These are phyloP conservation scores for Entophlyctis helioformis DNA, from an alignment of 192 early-diverging fungal species.

Conservation along the genomic window DNA sequence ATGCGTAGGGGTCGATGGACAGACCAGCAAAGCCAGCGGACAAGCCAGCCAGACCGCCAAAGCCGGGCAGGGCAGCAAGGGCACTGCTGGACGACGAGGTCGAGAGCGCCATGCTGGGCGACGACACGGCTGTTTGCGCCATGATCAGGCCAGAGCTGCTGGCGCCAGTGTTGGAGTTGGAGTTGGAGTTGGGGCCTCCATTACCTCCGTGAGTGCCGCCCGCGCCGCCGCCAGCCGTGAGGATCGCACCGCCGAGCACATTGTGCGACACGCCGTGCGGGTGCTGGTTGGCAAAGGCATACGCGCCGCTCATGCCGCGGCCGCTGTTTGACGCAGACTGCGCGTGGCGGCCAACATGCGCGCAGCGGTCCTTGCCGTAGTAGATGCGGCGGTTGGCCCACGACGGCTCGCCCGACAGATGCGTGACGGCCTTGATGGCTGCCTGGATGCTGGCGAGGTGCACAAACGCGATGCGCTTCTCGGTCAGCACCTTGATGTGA, in stretches of 20 bases:
- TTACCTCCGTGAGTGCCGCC: too few species aligned
- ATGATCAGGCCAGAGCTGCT: too few species aligned
- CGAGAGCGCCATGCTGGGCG: too few species aligned
- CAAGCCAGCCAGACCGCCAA: not conserved
- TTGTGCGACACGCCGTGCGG: too few species aligned
- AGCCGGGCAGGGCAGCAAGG: not conserved
- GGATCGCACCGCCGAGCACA: too few species aligned
- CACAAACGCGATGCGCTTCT: conserved; percentile 75
- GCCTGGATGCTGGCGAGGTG: conserved; percentile 58
- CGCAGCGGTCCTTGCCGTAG: conserved; percentile 81
- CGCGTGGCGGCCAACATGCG: too few species aligned
- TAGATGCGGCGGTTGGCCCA: conserved; percentile 52
- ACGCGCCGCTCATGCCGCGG: too few species aligned
- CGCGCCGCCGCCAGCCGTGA: too few species aligned
- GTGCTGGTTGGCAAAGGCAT: too few species aligned
- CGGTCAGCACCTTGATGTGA: conserved; percentile 52
- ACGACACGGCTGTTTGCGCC: not conserved
- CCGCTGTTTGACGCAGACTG: conserved; percentile 15
- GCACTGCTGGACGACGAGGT: too few species aligned
- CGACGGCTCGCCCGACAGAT: conserved; percentile 37
- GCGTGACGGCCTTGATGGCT: conserved; percentile 64
- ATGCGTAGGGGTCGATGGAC: conserved; percentile 8
- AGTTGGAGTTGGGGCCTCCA: too few species aligned
- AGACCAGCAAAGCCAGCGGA: conserved; percentile 1
- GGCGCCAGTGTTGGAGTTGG: too few species aligned